Conservation (phyloP, 805 yeast species). For the Ogataea nakhonphanomensis region DNA sequence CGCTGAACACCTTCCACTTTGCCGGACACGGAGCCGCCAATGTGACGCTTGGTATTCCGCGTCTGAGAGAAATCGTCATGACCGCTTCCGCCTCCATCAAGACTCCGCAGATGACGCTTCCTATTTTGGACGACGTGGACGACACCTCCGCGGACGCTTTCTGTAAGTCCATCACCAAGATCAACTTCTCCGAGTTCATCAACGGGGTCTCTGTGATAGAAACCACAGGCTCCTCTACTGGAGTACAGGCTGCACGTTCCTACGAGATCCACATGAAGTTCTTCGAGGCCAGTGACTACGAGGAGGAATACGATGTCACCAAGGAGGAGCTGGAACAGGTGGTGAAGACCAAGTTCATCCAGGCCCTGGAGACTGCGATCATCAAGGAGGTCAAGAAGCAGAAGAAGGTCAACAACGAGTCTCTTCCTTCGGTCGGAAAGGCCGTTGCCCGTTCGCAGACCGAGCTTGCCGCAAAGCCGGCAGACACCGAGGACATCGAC, state of each 20-base stretch:
- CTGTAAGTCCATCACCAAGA: constrained; percentile 85
- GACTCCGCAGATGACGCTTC: constrained; percentile 99
- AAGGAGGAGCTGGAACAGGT: constrained; percentile 73
- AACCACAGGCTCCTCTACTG: constrained; percentile 66
- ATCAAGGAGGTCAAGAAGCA: constrained; percentile 81
- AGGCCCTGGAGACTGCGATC: constrained; percentile 67
- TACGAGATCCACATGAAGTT: constrained; percentile 74
- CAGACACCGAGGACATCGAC: constrained; percentile 52
- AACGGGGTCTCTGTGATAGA: constrained; percentile 84
- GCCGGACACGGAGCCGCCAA: constrained; percentile 99
- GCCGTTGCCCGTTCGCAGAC: constrained; percentile 61
- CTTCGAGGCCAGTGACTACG: constrained; percentile 73
- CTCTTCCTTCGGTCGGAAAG: constrained; percentile 62
- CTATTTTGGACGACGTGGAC: constrained; percentile 71
- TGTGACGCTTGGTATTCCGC: constrained; percentile 98
- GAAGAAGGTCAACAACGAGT: constrained; percentile 47
- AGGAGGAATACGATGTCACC: constrained; percentile 82
- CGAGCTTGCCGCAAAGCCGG: constrained; percentile 35
- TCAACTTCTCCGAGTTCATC: constrained; percentile 82
- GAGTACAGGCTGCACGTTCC: constrained; percentile 52
- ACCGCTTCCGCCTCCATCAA: constrained; percentile 93
- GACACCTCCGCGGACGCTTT: constrained; percentile 89
- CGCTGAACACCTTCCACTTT: constrained; percentile 92
- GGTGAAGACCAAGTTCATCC: constrained; percentile 62
- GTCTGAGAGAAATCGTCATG: constrained; percentile 99